Conservation (phyloP, 305 asterid genomes). For the Fraxinus velutina region DNA sequence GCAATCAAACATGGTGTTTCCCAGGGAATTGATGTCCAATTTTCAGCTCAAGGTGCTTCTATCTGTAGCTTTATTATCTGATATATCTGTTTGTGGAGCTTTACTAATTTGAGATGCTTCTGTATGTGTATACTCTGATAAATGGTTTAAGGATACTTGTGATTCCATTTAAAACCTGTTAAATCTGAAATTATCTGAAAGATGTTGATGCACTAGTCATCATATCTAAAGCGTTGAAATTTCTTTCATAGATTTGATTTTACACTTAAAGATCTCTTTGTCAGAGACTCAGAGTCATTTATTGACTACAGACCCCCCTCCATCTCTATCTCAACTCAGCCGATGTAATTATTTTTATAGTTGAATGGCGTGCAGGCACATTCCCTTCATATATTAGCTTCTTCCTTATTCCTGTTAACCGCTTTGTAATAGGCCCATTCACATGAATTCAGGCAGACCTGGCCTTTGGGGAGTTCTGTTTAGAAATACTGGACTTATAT, state of each 20-base stretch:
- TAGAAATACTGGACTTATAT: background rate
- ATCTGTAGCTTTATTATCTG: constrained; percentile 13
- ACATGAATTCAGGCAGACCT: background rate
- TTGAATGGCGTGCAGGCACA: background rate
- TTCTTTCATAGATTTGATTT: background rate
- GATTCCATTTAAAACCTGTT: background rate
- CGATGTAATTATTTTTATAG: background rate
- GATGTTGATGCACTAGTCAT: constrained; percentile 9
- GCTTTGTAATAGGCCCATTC: background rate
- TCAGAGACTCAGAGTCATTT: background rate
- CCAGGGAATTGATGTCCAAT: constrained; percentile 34
- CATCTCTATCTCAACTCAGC: background rate
- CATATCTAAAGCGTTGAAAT: background rate
- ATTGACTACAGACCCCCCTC: background rate
- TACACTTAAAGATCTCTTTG: background rate
- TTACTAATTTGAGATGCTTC: constrained; percentile 6
- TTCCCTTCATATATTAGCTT: background rate
- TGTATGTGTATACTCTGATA: background rate
- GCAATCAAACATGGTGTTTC: constrained; percentile 39
- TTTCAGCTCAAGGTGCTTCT: constrained; percentile 46
- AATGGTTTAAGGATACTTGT: background rate
- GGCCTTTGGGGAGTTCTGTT: background rate
- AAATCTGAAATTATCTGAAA: constrained; percentile 9
- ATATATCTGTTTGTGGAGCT: background rate
- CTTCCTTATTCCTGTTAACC: background rate